Base-by-base conservation (phyloP, 768 basidiomycete species). In the Leucocoprinus leucothites region DNA sequence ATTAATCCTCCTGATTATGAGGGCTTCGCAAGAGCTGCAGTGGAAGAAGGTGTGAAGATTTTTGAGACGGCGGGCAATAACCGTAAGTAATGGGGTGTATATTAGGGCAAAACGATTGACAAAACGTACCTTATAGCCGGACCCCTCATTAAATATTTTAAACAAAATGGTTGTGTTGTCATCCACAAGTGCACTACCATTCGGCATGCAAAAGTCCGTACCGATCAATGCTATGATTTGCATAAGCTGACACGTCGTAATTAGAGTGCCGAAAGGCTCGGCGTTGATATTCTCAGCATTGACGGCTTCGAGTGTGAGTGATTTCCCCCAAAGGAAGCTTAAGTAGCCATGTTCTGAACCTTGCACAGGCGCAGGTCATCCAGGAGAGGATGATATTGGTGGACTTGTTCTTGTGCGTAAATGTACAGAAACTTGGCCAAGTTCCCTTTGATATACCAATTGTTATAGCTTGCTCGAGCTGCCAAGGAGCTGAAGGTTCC, bases 41-140 rank as follows among this genome's bases (percentile, higher is more conserved):
- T 94, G 45, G 91, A 90, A 58, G 94, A 95, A 65, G 91, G 91
- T 6, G 81, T 96, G n/a, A 77, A 69, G 63, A 86, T 96, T 41
- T 91, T 94, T 64, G 94, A 97, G 75, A 97, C 94, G 0, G 94
- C 94, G 1, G 95, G 94, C 5, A 91, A 90, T 63, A 94, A 87
- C 62, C 91, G 91, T 92, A 63, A 60, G 88, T 64, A 16, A 34
- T 11, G n/a, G 11, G 34, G 19, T 41, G 45, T n/a, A 16, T 34
- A 40, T 53, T 25, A 11, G 18, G 21, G 44, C 4, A 28, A 26
- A 42, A 21, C n/a, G 8, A 45, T 46, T 53, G 26, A 35, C 52
- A 11, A 36, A 34, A 18, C 26, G 24, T 28, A 34, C 31, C 57
- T 35, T 51, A 9, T 60, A 93, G 91, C 91, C 35, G 87, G 84